phyloP scores from a whole-genome alignment of 441 rosid species.

The Monsonia emarginata region DNA sequence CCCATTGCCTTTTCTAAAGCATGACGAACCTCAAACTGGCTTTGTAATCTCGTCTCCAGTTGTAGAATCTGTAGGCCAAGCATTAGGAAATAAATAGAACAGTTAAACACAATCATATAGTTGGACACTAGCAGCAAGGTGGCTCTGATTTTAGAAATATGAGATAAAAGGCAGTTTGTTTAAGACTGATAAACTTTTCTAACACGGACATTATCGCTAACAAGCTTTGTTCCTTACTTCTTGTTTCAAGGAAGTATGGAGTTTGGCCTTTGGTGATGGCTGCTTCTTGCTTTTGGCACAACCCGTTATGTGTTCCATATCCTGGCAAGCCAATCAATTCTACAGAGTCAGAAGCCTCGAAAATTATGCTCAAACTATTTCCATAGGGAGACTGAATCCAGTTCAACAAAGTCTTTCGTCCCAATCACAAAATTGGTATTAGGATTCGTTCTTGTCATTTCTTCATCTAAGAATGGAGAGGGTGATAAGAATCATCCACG shows the following conservation, averaged over 20 bases:
- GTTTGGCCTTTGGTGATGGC: neutral
- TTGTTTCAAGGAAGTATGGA: neutral
- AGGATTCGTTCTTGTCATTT: too few species aligned
- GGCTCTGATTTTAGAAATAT: too few species aligned
- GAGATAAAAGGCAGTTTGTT: neutral
- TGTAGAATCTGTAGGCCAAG: conserved; percentile 52
- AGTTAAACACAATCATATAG: too few species aligned
- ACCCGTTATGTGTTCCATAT: neutral
- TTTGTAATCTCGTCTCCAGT: conserved; percentile 73
- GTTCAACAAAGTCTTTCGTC: neutral
- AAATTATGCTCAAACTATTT: neutral
- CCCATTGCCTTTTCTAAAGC: conserved; percentile 77
- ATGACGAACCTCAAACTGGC: conserved; percentile 64
- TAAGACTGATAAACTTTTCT: too few species aligned
- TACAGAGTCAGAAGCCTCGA: neutral
- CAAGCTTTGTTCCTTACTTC: neutral
- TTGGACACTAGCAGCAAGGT: too few species aligned
- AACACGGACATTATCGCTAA: neutral
- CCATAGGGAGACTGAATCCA: neutral
- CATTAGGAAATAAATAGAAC: too few species aligned
- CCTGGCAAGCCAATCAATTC: neutral
- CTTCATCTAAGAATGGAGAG: too few species aligned
- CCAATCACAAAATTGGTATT: neutral
- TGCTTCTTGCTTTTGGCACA: neutral
- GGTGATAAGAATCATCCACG: too few species aligned